phyloP scores from a whole-genome alignment of 441 rosid species.

The Erodium texanum region DNA sequence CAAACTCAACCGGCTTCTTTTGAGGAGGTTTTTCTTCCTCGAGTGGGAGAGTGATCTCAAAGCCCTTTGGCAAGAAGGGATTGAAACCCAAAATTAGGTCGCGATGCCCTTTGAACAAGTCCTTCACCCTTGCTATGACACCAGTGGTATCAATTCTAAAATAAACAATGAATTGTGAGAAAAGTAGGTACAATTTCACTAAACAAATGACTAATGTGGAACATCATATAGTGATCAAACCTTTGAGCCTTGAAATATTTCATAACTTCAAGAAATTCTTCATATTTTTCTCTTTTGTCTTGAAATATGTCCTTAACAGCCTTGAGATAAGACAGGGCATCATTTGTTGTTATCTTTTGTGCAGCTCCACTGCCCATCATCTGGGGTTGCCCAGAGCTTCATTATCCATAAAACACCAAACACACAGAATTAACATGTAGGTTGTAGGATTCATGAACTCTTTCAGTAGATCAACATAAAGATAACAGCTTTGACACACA shows the following conservation, averaged over 20 bases:
- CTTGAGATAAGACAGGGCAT: conserved; percentile 87
- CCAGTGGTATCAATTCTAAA: conserved; percentile 86
- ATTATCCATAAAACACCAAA: conserved; percentile 18
- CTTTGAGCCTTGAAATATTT: conserved; percentile 95
- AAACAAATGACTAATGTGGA: neutral
- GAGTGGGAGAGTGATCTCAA: conserved; percentile 66
- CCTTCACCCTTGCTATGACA: conserved; percentile 87
- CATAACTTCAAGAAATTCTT: conserved; percentile 94
- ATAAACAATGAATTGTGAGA: conserved; percentile 15
- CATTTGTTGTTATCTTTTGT: conserved; percentile 80
- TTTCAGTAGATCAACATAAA: conserved; percentile 15
- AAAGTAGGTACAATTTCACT: conserved; percentile 13
- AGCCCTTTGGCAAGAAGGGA: conserved; percentile 96
- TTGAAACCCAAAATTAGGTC: conserved; percentile 92
- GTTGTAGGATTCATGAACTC: conserved; percentile 13
- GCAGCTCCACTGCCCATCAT: conserved; percentile 41
- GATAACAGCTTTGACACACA: conserved; percentile 5
- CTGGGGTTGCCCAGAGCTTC: conserved; percentile 62
- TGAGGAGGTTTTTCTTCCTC: conserved; percentile 70
- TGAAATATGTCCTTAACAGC: conserved; percentile 88
- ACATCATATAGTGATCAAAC: conserved; percentile 29
- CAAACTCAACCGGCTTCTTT: conserved; percentile 96
- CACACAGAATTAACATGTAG: neutral
- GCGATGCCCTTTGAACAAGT: conserved; percentile 76
- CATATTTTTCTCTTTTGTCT: conserved; percentile 78